phyloP scores from a whole-genome alignment of 371 early-diverging fungal species.

The Mortierella sp. region DNA sequence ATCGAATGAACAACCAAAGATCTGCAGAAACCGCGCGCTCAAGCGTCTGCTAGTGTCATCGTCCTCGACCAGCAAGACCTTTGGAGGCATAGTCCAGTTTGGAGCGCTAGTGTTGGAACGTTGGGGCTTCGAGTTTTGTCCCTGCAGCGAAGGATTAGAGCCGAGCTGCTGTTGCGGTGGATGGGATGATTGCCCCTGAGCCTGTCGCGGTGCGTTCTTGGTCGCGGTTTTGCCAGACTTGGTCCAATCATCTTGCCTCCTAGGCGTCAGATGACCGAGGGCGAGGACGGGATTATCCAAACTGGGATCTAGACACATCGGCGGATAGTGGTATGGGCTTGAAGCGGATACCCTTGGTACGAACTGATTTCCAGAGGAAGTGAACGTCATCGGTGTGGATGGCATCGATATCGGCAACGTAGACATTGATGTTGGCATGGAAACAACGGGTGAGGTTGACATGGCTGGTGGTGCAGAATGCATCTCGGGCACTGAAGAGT shows the following conservation, averaged over 20 bases:
- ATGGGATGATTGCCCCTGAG: constrained; percentile 1
- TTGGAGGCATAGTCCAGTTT: constrained; percentile 74
- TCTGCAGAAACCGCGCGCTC: constrained; percentile 67
- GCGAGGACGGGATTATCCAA: constrained; percentile 22
- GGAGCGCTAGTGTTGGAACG: constrained; percentile 53
- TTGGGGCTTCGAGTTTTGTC: constrained; percentile 15
- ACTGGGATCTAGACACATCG: constrained; percentile 46
- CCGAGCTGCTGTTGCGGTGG: constrained; percentile 19
- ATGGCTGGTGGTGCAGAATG: constrained; percentile 7
- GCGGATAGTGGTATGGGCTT: constrained; percentile 23
- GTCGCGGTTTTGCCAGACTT: too few relatives aligned
- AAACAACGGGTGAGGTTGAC: background rate
- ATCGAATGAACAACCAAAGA: constrained; percentile 80
- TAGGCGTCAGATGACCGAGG: constrained; percentile 33
- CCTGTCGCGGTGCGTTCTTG: constrained; percentile 7
- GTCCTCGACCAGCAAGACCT: constrained; percentile 82
- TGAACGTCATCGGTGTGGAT: constrained; percentile 4
- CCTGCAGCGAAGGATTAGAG: background rate
- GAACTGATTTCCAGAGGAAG: constrained; percentile 14
- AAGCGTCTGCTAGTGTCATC: constrained; percentile 75
- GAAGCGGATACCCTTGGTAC: constrained; percentile 9
- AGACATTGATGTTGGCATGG: constrained; percentile 6
- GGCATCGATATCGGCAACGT: background rate
- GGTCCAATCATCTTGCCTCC: constrained; percentile 13
- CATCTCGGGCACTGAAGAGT: constrained; percentile 15